A percentile compares a stretch with the other conserved stretches of the same genome.
These are phyloP conservation scores for Acacia crassicarpa DNA, from an alignment of 306 rosid genomes.

Conservation along the genomic window DNA sequence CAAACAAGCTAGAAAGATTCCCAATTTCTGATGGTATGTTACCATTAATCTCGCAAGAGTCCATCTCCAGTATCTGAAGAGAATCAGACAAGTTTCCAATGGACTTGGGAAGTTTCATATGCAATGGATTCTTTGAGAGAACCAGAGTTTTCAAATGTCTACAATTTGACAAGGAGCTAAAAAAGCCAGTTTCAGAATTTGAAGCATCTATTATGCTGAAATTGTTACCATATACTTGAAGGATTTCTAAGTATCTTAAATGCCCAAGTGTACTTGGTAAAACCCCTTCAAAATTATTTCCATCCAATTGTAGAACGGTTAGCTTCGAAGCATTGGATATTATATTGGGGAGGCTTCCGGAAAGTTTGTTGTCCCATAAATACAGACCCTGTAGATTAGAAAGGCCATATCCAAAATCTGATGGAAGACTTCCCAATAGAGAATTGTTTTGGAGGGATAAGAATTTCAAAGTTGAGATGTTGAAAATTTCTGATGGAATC, in stretches of 20 bases:
- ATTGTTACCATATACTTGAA: neutral
- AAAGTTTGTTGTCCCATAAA: neutral
- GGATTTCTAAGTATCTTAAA: neutral
- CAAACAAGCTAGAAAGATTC: neutral
- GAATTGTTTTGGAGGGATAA: neutral
- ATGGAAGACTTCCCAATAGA: neutral
- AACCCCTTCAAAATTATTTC: neutral
- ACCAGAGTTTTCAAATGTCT: neutral
- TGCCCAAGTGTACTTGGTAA: neutral
- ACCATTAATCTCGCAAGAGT: neutral
- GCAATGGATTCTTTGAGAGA: constrained; percentile 23
- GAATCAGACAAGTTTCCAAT: neutral
- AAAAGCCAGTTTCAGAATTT: neutral
- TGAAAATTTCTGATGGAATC: neutral
- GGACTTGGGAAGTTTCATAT: neutral
- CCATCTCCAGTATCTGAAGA: neutral
- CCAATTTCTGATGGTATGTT: constrained; percentile 16
- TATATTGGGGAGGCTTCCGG: neutral
- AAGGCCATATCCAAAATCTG: neutral
- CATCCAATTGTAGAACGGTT: neutral
- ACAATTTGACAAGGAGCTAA: constrained; percentile 1
- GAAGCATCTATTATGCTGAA: neutral
- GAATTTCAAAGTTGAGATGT: neutral
- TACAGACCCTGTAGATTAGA: neutral
- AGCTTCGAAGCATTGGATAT: neutral